Evolutionary conservation across 2,329 filamentous ascomycete genomes (phyloP).

Genomic region (Penicillium occitanis): DNA sequence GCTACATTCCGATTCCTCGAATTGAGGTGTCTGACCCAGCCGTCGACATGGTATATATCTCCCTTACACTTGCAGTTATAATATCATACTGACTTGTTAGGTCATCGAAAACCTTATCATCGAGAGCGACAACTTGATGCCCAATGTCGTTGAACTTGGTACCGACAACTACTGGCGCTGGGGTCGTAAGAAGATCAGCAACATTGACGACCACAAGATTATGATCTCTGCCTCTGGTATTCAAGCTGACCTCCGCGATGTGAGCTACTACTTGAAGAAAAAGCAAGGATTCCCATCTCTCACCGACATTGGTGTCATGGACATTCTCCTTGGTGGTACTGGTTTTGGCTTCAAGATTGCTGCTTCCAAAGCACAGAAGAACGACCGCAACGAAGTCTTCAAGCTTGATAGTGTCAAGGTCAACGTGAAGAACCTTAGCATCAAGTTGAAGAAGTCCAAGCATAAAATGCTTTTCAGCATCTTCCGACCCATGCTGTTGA

Average conservation of each 20-base stretch:
- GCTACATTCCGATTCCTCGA: slow-evolving; percentile 88
- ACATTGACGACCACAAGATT: slow-evolving; percentile 74
- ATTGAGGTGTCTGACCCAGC: slow-evolving; percentile 86
- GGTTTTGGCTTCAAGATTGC: slow-evolving; percentile 92
- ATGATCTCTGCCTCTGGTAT: slow-evolving; percentile 85
- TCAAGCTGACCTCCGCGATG: slow-evolving; percentile 87
- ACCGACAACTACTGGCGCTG: slow-evolving; percentile 94
- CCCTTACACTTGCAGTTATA: neutral
- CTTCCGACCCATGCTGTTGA: slow-evolving; percentile 84
- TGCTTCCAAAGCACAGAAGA: slow-evolving; percentile 74
- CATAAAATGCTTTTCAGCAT: slow-evolving; percentile 87
- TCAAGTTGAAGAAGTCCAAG: slow-evolving; percentile 92
- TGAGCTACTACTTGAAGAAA: slow-evolving; percentile 92
- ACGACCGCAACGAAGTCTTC: slow-evolving; percentile 80
- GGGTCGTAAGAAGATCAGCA: slow-evolving; percentile 83
- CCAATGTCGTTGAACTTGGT: slow-evolving; percentile 82
- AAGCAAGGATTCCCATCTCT: slow-evolving; percentile 90
- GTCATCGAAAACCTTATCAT: slow-evolving; percentile 91
- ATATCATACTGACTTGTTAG: slow-evolving; percentile 13
- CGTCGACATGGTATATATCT: slow-evolving; percentile 64
- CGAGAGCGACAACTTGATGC: slow-evolving; percentile 95
- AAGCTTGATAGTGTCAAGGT: slow-evolving; percentile 89
- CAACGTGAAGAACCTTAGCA: slow-evolving; percentile 74
- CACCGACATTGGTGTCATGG: slow-evolving; percentile 82
- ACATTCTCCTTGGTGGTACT: slow-evolving; percentile 81